Conservation (phyloP, 352 stramenopile species). For the Pythium chondricola region DNA sequence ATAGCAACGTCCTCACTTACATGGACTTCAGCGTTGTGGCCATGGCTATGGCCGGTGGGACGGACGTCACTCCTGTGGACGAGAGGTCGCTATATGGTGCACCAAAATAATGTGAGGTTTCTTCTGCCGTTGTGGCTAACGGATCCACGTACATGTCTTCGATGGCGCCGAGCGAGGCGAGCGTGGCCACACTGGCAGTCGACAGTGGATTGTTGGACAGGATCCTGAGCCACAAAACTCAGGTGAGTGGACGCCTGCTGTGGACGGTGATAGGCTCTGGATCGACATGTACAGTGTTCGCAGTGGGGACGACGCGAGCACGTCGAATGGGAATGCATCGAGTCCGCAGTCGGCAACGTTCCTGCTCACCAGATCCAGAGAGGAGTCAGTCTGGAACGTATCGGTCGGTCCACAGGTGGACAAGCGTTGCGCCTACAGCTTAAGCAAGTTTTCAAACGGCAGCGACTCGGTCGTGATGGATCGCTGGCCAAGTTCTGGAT, state of each 20-base stretch:
- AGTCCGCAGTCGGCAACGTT: background rate
- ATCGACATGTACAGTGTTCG: slow-evolving; percentile 6
- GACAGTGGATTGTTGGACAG: background rate
- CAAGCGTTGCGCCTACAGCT: background rate
- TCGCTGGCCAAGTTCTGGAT: background rate
- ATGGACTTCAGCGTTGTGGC: background rate
- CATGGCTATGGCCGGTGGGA: background rate
- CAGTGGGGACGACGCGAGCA: background rate
- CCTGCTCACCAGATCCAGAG: background rate
- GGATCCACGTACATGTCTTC: background rate
- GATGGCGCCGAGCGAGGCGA: background rate
- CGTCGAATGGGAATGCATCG: background rate
- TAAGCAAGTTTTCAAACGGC: background rate
- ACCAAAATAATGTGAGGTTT: too few species aligned
- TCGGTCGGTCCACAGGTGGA: background rate
- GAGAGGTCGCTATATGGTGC: background rate
- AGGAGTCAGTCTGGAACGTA: too few species aligned
- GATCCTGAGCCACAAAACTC: background rate
- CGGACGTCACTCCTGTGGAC: background rate
- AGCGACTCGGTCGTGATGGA: background rate
- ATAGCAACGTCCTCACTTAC: background rate
- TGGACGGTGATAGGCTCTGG: too few species aligned
- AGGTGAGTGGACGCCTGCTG: background rate
- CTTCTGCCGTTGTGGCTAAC: background rate
- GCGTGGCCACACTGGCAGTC: background rate